Evolutionary conservation across 768 basidiomycete species (phyloP), one percentile per base, ranked within the genome.

Genomic region (Lactifluus subvellereus): DNA sequence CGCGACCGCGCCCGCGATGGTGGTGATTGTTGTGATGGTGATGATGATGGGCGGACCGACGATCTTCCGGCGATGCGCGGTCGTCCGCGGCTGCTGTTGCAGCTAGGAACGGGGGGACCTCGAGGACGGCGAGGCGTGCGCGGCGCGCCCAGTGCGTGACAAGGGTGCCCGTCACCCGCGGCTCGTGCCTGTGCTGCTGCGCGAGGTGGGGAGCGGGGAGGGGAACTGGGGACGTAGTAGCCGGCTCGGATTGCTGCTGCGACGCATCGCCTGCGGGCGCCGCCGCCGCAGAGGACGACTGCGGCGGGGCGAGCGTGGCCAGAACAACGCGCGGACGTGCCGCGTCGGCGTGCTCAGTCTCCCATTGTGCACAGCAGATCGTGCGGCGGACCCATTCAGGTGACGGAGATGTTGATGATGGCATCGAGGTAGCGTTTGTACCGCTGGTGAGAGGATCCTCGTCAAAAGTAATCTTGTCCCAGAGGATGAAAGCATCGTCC

Each of bases 311-410:
- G 48, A 73, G 66, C 0, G 88, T 78, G 9, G 89, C 90, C 16
- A 91, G 75, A 16, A 85, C 78, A 52, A 89, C 84, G 66, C 82
- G 85, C 50, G 76, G 77, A 8, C 73, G 33, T 47, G 59, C 57
- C 4, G 73, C 62, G 18, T 68, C 62, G n/a, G 80, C 80, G 60
- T 86, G 77, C 52, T 87, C 80, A 47, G 80, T 72, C 70, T 90
- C 89, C 87, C 87, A 93, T 18, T 81, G 81, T 2, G 87, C 88
- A 70, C 91, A 91, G 70, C 88, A 93, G 61, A 93, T 86, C 38
- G 88, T 89, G 61, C 90, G 82, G 66, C 91, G 84, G 33, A 92
- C 82, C 91, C 91, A 93, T 70, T 93, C 91, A 13, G 91, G 91
- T 9, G 86, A 85, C 6, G 77, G 71, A 37, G 72, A 72, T 0